phyloP scores from a whole-genome alignment of 768 basidiomycete genomes.

The Dendrothele bispora region DNA sequence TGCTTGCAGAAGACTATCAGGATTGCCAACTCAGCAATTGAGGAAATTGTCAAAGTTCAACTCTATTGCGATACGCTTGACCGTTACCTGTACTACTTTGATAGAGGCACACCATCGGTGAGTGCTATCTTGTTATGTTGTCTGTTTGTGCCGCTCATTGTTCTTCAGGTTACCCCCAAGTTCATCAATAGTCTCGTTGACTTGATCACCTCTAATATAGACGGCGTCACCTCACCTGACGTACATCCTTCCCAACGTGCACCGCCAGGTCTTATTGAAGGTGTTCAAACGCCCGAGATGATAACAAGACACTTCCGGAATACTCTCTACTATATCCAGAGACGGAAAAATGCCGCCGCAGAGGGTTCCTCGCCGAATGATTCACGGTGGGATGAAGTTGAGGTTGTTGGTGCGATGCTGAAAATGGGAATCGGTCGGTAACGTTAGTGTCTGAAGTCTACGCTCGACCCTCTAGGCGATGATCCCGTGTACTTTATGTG shows the following conservation, averaged over 20 bases:
- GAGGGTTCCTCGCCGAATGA: slow-evolving; percentile 39
- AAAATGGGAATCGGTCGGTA: slow-evolving; percentile 83
- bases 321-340: slow-evolving; percentile 80
- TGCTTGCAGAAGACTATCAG: slow-evolving; percentile 96
- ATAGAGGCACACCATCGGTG: slow-evolving; percentile 89
- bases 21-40: slow-evolving; percentile 94
- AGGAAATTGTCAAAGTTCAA: slow-evolving; percentile 95
- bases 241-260: slow-evolving; percentile 87
- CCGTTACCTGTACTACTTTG: slow-evolving; percentile 94
- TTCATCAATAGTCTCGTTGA: slow-evolving; percentile 97
- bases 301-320: slow-evolving; percentile 93
- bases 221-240: slow-evolving; percentile 84
- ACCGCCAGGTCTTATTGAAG: slow-evolving; percentile 87
- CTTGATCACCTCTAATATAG: slow-evolving; percentile 91
- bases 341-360: slow-evolving; percentile 57
- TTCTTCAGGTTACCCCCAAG: slow-evolving; percentile 80
- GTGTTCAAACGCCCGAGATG: slow-evolving; percentile 91
- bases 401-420: slow-evolving; percentile 81
- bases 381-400: slow-evolving; percentile 82
- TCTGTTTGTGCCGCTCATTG: not conserved
- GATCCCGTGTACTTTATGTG: no score
- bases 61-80: slow-evolving; percentile 96
- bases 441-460: slow-evolving; percentile 19
- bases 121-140: slow-evolving; percentile 26
- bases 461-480: no score